Conservation (phyloP, 2,329 filamentous ascomycete genomes). For the Metarhizium anisopliae region DNA sequence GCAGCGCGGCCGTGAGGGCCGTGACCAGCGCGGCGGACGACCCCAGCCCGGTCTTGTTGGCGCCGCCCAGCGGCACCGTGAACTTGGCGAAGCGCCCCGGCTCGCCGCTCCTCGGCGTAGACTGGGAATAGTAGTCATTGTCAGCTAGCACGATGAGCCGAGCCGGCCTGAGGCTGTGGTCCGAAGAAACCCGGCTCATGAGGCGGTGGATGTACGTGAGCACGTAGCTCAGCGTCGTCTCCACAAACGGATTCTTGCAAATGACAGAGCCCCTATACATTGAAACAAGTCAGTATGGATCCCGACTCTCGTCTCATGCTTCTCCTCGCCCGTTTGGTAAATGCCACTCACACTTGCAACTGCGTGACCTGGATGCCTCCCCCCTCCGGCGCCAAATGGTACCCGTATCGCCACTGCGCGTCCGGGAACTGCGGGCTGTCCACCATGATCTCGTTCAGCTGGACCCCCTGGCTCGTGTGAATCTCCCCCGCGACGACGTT, state of each 20-base stretch:
- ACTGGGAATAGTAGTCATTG: constrained; percentile 87
- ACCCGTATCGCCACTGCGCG: constrained; percentile 82
- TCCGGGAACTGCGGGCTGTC: constrained; percentile 84
- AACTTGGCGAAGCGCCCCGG: constrained; percentile 64
- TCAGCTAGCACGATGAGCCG: constrained; percentile 85
- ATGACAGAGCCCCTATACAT: constrained; percentile 33
- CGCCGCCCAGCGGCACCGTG: constrained; percentile 61
- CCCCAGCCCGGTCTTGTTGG: constrained; percentile 92
- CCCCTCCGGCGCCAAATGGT: constrained; percentile 57
- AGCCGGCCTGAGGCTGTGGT: constrained; percentile 52
- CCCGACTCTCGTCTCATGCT: not conserved
- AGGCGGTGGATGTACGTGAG: constrained; percentile 65
- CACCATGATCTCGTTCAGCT: constrained; percentile 68
- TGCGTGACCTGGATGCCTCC: constrained; percentile 79
- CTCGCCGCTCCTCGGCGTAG: constrained; percentile 20
- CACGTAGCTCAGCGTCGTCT: constrained; percentile 80
- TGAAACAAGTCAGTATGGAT: constrained; percentile 39
- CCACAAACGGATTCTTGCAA: constrained; percentile 72
- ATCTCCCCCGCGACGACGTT: constrained; percentile 53
- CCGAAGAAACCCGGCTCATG: constrained; percentile 24
- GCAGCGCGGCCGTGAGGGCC: constrained; percentile 66
- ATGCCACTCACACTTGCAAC: constrained; percentile 58
- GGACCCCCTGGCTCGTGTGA: constrained; percentile 51
- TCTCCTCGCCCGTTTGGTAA: too few relatives aligned
- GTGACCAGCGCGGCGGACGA: constrained; percentile 93